Percentiles rank a stretch among this genome's conserved stretches.
Evolutionary conservation across 2,329 filamentous ascomycete species (phyloP).

Genomic region (Xylaria sp.): DNA sequence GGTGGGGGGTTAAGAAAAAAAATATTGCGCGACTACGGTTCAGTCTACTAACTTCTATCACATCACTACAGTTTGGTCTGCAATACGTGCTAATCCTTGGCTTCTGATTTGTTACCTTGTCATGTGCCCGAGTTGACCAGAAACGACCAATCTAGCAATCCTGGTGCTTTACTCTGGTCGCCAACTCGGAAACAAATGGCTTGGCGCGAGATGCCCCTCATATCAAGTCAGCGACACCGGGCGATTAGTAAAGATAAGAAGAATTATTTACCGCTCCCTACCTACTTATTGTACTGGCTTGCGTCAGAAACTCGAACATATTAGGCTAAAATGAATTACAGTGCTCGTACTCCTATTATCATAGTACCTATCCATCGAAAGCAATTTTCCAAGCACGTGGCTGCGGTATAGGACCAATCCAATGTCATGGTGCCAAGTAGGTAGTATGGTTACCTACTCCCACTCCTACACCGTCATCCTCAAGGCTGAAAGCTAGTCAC

Average conservation of each 20-base stretch:
- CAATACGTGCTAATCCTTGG: not conserved
- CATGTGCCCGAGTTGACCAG: not conserved
- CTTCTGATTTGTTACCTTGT: not conserved
- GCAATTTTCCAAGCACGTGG: conserved; percentile 7
- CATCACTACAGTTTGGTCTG: not conserved
- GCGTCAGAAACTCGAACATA: not conserved
- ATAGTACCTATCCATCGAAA: not conserved
- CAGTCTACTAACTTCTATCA: too few relatives aligned
- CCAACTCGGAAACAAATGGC: not conserved
- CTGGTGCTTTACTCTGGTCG: not conserved
- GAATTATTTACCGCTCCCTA: not conserved
- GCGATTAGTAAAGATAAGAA: not conserved
- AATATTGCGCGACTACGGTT: not conserved
- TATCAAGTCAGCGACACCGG: conserved; percentile 18
- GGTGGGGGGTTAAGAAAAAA: conserved; percentile 5
- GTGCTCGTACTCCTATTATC: too few relatives aligned
- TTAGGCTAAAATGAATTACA: conserved; percentile 7
- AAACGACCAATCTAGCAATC: not conserved
- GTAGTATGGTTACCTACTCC: too few relatives aligned
- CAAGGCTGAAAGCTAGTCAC: too few relatives aligned
- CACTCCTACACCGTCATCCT: too few relatives aligned
- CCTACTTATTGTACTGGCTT: not conserved
- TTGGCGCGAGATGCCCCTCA: conserved; percentile 14
- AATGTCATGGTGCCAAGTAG: too few relatives aligned
- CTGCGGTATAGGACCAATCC: too few relatives aligned